Percentiles rank a stretch among this genome's conserved stretches.
Conservation (phyloP, 352 stramenopile genomes). For the Elongisporangium anandrum region DNA sequence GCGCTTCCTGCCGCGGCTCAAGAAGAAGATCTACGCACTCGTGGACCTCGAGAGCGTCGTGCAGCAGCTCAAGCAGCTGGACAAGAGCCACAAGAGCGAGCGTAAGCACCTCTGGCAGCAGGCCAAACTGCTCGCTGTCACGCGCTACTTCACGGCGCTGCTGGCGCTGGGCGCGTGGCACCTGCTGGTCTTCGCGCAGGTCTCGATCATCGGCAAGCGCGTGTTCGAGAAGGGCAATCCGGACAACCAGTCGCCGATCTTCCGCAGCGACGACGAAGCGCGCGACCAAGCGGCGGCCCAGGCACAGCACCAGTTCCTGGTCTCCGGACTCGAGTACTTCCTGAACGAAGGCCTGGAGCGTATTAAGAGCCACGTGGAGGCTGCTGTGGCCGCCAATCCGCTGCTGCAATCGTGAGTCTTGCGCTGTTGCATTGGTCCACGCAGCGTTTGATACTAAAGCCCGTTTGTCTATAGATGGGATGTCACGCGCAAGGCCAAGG, state of each 20-base stretch:
- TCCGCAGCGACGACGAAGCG: constrained; percentile 15
- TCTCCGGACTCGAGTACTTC: constrained; percentile 79
- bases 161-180: constrained; percentile 77
- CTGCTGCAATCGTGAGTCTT: constrained; percentile 43
- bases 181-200: constrained; percentile 73
- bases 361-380: constrained; percentile 64
- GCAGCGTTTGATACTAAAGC: neutral
- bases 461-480: constrained; percentile 35
- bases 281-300: constrained; percentile 30
- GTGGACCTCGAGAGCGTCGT: constrained; percentile 72
- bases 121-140: constrained; percentile 66
- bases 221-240: constrained; percentile 61
- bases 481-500: constrained; percentile 62
- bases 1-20: constrained; percentile 66
- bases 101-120: constrained; percentile 73
- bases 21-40: constrained; percentile 50
- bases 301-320: constrained; percentile 65
- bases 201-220: constrained; percentile 72
- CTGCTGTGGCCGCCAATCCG: constrained; percentile 35
- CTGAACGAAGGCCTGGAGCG: constrained; percentile 52
- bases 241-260: constrained; percentile 8
- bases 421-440: neutral
- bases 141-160: constrained; percentile 69
- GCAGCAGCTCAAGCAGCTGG: constrained; percentile 63
- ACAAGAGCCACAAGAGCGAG: constrained; percentile 52